These are phyloP conservation scores for Xerocomellus chrysenteron DNA, from an alignment of 768 basidiomycete genomes.

Conservation along the genomic window DNA sequence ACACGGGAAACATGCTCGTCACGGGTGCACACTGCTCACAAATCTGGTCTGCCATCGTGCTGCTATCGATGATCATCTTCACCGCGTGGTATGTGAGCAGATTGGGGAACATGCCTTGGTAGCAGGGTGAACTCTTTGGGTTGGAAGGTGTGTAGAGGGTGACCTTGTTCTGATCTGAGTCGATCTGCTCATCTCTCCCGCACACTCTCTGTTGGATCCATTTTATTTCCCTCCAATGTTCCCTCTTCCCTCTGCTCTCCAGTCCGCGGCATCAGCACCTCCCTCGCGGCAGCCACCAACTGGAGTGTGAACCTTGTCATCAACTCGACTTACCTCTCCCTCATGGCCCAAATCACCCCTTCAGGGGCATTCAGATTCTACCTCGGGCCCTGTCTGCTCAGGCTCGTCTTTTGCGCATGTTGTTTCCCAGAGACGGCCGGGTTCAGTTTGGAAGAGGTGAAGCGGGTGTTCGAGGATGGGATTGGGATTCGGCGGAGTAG, in stretches of 20 bases:
- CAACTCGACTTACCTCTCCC: slow-evolving; percentile 74
- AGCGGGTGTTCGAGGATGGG: slow-evolving; percentile 57
- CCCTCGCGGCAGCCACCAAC: slow-evolving; percentile 72
- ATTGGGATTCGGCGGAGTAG: slow-evolving; percentile 63
- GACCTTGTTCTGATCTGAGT: background rate
- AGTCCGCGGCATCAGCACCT: slow-evolving; percentile 79
- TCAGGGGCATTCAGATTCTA: slow-evolving; percentile 78
- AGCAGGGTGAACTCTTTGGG: slow-evolving; percentile 80
- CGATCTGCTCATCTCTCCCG: background rate
- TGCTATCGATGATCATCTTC: slow-evolving; percentile 79
- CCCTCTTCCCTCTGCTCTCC: background rate
- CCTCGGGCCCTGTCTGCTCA: slow-evolving; percentile 66
- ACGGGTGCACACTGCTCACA: slow-evolving; percentile 57
- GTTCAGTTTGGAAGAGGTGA: slow-evolving; percentile 66
- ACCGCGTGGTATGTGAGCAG: slow-evolving; percentile 81
- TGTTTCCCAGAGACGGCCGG: slow-evolving; percentile 84
- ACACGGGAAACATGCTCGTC: slow-evolving; percentile 60
- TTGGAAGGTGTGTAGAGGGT: slow-evolving; percentile 54
- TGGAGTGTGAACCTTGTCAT: slow-evolving; percentile 79
- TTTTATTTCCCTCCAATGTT: background rate
- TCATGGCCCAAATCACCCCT: slow-evolving; percentile 73
- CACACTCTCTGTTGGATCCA: background rate
- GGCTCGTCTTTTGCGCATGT: slow-evolving; percentile 65
- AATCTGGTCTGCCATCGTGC: slow-evolving; percentile 64
- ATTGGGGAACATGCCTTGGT: slow-evolving; percentile 82